phyloP scores from a whole-genome alignment of 208 protist species.

The Novymonas esmeraldas region DNA sequence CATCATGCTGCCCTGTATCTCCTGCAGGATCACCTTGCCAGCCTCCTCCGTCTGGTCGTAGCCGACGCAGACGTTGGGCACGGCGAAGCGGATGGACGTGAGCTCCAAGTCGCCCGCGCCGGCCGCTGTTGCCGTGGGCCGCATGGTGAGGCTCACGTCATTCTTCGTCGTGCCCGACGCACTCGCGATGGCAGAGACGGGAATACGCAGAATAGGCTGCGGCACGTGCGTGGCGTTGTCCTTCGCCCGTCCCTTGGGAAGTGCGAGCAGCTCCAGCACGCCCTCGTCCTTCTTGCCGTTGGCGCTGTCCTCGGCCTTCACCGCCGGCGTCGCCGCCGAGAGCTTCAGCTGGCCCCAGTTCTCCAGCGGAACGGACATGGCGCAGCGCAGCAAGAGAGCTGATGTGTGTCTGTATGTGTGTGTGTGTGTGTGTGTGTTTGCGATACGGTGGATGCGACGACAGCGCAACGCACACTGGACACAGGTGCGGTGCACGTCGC shows the following conservation, averaged over 20 bases:
- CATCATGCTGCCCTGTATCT: slow-evolving; percentile 60
- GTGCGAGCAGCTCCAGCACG: slow-evolving; percentile 50
- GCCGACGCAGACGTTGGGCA: slow-evolving; percentile 82
- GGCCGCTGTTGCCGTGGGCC: slow-evolving; percentile 20
- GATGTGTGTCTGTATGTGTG: too few species aligned
- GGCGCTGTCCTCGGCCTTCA: slow-evolving; percentile 31
- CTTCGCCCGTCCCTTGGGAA: slow-evolving; percentile 59
- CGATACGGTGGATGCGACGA: too few species aligned
- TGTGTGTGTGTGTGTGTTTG: too few species aligned
- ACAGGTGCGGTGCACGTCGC: too few species aligned
- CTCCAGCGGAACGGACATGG: slow-evolving; percentile 60
- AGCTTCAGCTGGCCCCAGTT: slow-evolving; percentile 82
- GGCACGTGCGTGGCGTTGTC: slow-evolving; percentile 53
- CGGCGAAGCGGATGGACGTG: slow-evolving; percentile 78
- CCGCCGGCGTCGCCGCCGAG: slow-evolving; percentile 24
- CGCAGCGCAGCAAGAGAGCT: too few species aligned
- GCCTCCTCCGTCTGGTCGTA: slow-evolving; percentile 88
- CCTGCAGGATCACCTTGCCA: slow-evolving; percentile 64
- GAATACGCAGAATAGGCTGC: slow-evolving; percentile 65
- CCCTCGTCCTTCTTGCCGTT: slow-evolving; percentile 26
- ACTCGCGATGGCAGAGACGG: slow-evolving; percentile 66
- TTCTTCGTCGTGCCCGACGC: slow-evolving; percentile 82
- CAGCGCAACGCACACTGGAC: too few species aligned
- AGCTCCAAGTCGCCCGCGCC: slow-evolving; percentile 50
- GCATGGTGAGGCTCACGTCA: slow-evolving; percentile 71